Conservation (phyloP, 2,329 filamentous ascomycete genomes). For the Sporothrix pseudoabietina region DNA sequence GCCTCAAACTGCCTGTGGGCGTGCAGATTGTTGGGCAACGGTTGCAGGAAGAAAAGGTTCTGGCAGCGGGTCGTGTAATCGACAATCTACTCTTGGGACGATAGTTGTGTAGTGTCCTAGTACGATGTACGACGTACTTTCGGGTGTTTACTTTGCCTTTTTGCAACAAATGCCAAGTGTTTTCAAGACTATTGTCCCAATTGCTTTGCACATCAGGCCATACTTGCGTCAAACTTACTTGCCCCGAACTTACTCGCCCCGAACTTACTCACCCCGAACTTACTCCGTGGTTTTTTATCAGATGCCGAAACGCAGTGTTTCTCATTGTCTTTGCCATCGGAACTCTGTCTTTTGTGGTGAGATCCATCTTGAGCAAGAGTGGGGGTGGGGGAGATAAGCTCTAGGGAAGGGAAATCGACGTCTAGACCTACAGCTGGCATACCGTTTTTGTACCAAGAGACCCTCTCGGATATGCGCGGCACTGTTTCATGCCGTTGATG, state of each 20-base stretch:
- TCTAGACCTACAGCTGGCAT: neutral
- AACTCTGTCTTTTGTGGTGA: neutral
- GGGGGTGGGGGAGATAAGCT: neutral
- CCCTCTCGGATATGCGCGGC: neutral
- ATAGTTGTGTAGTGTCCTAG: neutral
- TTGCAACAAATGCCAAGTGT: too few relatives aligned
- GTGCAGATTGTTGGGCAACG: constrained; percentile 56
- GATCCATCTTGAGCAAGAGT: neutral
- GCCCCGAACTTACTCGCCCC: too few relatives aligned
- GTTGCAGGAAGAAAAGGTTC: constrained; percentile 58
- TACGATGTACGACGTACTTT: neutral
- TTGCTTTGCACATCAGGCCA: too few relatives aligned
- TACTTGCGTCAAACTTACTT: too few relatives aligned
- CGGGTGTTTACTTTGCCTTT: too few relatives aligned
- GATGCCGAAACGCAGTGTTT: neutral
- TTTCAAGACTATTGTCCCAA: too few relatives aligned
- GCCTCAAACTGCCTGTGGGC: constrained; percentile 51
- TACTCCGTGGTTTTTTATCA: too few relatives aligned
- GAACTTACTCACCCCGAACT: too few relatives aligned
- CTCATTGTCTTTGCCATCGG: neutral
- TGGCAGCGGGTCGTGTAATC: constrained; percentile 48
- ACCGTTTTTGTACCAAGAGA: neutral
- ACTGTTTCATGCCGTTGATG: neutral
- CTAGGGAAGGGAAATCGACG: neutral
- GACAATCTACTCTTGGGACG: constrained; percentile 35